Evolutionary conservation across 1,139 yeast genomes (phyloP), one percentile per base, ranked within the genome.

Genomic region (Suhomyces guaymorum): DNA sequence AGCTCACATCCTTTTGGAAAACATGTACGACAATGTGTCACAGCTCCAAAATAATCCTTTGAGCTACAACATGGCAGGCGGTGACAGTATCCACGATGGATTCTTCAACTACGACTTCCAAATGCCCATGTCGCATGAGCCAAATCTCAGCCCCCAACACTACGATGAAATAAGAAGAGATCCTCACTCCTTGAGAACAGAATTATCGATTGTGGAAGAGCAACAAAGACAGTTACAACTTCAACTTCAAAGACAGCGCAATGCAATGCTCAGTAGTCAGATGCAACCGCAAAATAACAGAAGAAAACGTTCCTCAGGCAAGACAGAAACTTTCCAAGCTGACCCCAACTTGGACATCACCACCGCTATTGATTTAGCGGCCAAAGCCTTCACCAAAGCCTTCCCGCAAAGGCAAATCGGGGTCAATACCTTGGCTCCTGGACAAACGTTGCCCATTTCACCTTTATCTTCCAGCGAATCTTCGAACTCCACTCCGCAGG

Each of bases 281-380:
- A 7, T 14, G 5, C 27, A 13, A 15, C 26, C 19, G 15, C 20
- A 16, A 11, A 28, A 22, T n/a, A 8, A 32, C 17, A 21, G 14
- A 18, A 32, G 12, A 15, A 32, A 30, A 16, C 32, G 15, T 19
- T 10, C 16, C 13, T 5, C 28, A 4, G 10, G 23, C 15, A 29
- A 29, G 23, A 30, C 33, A 8, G 40, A 34, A 12, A 9, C 15
- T 12, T 32, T 26, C 8, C 18, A 26, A 9, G 19, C 28, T 13
- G 31, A 31, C 16, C 35, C 37, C 13, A 18, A 28, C 13, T 15
- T 46, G 33, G 49, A 44, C 23, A 38, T 46, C 9, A 30, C 32
- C 10, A 43, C 47, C 3, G 49, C 49, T n/a, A 41, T 46, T 22
- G 35, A 34, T 15, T 33, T 46, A 26, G 49, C 49, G 5, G 35